A percentile compares a stretch with the other conserved stretches of the same genome.
phyloP scores from a whole-genome alignment of 2,329 filamentous ascomycete species.

The Alternaria burnsii region DNA sequence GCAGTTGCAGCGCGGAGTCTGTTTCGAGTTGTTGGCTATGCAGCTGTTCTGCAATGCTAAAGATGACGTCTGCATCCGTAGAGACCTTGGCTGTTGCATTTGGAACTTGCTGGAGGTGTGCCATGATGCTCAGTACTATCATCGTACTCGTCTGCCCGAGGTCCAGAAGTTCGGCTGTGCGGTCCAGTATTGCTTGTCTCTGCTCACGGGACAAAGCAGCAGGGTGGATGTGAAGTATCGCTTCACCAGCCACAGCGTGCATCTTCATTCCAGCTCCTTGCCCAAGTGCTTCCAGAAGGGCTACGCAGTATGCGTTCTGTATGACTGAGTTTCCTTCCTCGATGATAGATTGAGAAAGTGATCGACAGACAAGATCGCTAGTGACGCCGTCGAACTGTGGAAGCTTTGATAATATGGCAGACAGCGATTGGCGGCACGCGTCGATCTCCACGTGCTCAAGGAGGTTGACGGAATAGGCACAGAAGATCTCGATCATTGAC shows the following conservation, averaged over 20 bases:
- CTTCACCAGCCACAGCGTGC: slow-evolving; percentile 22
- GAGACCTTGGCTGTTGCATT: slow-evolving; percentile 49
- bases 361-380: slow-evolving; percentile 19
- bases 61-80: slow-evolving; percentile 34
- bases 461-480: slow-evolving; percentile 35
- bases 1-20: slow-evolving; percentile 24
- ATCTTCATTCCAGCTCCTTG: slow-evolving; percentile 13
- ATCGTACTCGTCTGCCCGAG: slow-evolving; percentile 15
- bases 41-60: slow-evolving; percentile 40
- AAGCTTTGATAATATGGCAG: slow-evolving; percentile 29
- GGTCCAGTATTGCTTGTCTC: slow-evolving; percentile 45
- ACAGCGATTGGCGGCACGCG: slow-evolving; percentile 24
- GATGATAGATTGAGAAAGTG: slow-evolving; percentile 36
- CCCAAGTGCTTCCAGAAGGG: slow-evolving; percentile 27
- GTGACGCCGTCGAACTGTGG: slow-evolving; percentile 18
- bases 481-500: slow-evolving; percentile 37
- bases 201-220: slow-evolving; percentile 40
- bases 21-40: slow-evolving; percentile 25
- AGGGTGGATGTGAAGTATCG: slow-evolving; percentile 35
- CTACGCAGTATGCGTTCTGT: slow-evolving; percentile 30
- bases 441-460: slow-evolving; percentile 31
- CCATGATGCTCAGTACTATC: slow-evolving; percentile 37
- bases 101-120: slow-evolving; percentile 44
- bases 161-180: slow-evolving; percentile 29
- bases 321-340: slow-evolving; percentile 25